A percentile compares a stretch with the other conserved stretches of the same genome.
Evolutionary conservation across 164 flowering plant species (phyloP).

Genomic region (Magnolia kwangsiensis): DNA sequence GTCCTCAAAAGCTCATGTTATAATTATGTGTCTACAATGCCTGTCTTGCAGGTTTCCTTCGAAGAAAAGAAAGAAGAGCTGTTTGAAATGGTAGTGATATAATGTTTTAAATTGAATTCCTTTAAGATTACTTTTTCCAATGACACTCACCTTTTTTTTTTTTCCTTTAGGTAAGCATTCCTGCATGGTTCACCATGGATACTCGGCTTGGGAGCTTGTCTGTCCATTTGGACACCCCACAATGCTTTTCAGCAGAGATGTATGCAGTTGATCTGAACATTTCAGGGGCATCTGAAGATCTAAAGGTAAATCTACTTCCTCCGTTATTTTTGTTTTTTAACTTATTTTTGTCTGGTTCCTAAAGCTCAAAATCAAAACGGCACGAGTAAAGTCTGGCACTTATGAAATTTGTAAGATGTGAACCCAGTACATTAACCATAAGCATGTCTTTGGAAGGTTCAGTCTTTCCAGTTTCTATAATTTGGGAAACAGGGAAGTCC

Average conservation of each 20-base stretch:
- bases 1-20: neutral
- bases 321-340: neutral
- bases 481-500: no score
- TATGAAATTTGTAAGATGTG: neutral
- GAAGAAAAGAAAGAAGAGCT: constrained; percentile 89
- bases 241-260: constrained; percentile 98
- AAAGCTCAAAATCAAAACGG: neutral
- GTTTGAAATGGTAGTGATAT: constrained; percentile 81
- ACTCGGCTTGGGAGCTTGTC: constrained; percentile 93
- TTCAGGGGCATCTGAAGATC: constrained; percentile 83
- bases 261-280: constrained; percentile 86
- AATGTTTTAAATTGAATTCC: neutral
- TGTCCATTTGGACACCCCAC: constrained; percentile 93
- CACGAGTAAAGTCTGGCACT: neutral
- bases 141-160: neutral
- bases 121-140: neutral
- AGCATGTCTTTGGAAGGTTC: neutral
- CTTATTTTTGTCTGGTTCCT: neutral
- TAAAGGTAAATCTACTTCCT: constrained; percentile 54
- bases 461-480: no score
- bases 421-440: neutral
- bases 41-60: constrained; percentile 65
- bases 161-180: constrained; percentile 78
- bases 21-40: neutral
- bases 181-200: constrained; percentile 95